Evolutionary conservation across 202 grass and related monocot species (phyloP), one percentile per base, ranked within the genome.

Genomic region (Musa balbisiana): DNA sequence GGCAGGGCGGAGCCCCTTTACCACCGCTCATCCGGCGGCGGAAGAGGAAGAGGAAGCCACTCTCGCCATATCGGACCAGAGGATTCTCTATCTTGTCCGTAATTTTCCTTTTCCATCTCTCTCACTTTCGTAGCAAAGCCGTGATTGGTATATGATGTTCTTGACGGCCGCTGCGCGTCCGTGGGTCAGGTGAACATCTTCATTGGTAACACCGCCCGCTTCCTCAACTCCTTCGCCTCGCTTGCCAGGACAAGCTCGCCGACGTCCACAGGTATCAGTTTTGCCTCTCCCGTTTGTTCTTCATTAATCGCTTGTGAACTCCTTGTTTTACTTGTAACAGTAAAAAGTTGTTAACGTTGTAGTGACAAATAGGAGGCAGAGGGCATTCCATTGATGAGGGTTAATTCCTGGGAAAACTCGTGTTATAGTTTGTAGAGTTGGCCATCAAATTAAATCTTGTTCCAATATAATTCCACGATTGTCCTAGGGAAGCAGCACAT

Each of bases 141-240:
- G 15, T 67, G 25, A 43, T 17, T 11, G 24, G 9, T 19, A 20
- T 9, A 64, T 67, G 8, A 25, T 14, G 59, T 59, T 17, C n/a
- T 49, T 67, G 49, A 22, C 33, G 5, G 13, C 9, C 27, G 19
- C 20, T 58, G 29, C 9, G 49, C 50, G n/a, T 54, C 21, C 55
- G 77, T 80, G 67, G 51, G 66, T 76, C 78, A 92, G 90, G 84
- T 87, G 77, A 92, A 92, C 64, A 92, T 89, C 55, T 89, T 92
- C 60, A 82, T 89, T 52, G 79, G 84, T 4, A 85, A 89, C 76
- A 84, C 84, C 20, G 53, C 83, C 33, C 82, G 87, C 53, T 92
- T 92, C 76, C 87, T 92, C 22, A 92, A 89, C 73, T 83, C 82
- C 27, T 89, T 89, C 64, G 59, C 82, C 2, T 62, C 84, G 49